These are phyloP conservation scores for Colletotrichum theobromicola DNA, from an alignment of 2,329 filamentous ascomycete species.

Conservation along the genomic window DNA sequence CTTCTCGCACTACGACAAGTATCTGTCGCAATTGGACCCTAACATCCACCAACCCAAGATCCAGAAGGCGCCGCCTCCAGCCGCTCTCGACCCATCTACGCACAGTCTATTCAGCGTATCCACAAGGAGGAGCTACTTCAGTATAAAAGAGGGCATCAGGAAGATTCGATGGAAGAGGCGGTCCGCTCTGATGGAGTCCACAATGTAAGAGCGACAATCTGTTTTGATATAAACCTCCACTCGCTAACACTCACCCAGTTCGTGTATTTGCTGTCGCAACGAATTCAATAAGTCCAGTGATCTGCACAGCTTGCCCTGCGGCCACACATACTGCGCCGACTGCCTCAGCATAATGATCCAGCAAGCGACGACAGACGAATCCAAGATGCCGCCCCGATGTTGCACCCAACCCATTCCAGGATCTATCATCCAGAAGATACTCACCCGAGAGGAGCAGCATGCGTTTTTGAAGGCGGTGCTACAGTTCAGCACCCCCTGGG, in stretches of 20 bases:
- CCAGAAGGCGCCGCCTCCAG: slow-evolving; percentile 34
- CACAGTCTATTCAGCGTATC: slow-evolving; percentile 50
- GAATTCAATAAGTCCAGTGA: slow-evolving; percentile 49
- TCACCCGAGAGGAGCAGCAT: slow-evolving; percentile 57
- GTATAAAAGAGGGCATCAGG: slow-evolving; percentile 49
- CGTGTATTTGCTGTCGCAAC: slow-evolving; percentile 62
- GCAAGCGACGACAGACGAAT: slow-evolving; percentile 60
- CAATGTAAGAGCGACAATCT: slow-evolving; percentile 31
- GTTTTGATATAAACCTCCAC: neutral
- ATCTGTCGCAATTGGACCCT: slow-evolving; percentile 49
- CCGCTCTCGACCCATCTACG: slow-evolving; percentile 32
- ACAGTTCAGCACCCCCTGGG: slow-evolving; percentile 64
- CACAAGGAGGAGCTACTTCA: slow-evolving; percentile 49
- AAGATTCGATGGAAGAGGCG: slow-evolving; percentile 49
- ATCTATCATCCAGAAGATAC: slow-evolving; percentile 50
- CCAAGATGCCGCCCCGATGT: slow-evolving; percentile 67
- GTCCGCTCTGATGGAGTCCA: slow-evolving; percentile 34
- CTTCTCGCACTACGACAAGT: slow-evolving; percentile 59
- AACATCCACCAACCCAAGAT: slow-evolving; percentile 48
- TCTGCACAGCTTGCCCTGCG: slow-evolving; percentile 59
- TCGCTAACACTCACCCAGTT: slow-evolving; percentile 39
- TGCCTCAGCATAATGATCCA: slow-evolving; percentile 60
- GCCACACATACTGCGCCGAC: slow-evolving; percentile 61
- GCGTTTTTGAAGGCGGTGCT: slow-evolving; percentile 62
- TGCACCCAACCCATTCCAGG: slow-evolving; percentile 61